Evolutionary conservation across 75 land plant species (phyloP).

Genomic region (Selaginella tamariscina): DNA sequence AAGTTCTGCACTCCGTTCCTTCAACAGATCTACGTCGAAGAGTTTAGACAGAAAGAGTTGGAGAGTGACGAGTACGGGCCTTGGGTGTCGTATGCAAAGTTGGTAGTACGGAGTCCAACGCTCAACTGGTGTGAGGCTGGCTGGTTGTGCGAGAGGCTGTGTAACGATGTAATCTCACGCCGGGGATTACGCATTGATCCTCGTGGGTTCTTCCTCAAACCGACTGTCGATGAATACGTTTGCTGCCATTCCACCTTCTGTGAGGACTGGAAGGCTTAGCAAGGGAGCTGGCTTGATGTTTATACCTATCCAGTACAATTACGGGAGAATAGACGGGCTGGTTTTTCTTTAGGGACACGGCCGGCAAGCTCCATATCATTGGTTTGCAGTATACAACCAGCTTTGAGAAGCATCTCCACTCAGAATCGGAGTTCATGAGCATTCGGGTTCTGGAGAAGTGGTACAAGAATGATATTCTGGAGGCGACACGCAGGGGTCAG

Average conservation of each 20-base stretch:
- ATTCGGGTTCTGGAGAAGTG: background rate
- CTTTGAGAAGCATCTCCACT: background rate
- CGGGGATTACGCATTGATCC: background rate
- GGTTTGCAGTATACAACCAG: background rate
- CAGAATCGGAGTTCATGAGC: constrained; percentile 1
- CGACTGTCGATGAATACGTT: background rate
- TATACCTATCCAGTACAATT: too few species aligned
- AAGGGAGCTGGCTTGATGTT: background rate
- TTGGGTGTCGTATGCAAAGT: background rate
- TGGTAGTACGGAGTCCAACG: background rate
- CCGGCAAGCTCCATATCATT: background rate
- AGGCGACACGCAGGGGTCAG: background rate
- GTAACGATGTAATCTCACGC: background rate
- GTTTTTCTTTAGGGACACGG: background rate
- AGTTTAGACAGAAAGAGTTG: background rate
- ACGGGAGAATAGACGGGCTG: background rate
- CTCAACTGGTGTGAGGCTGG: background rate
- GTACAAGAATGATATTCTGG: background rate
- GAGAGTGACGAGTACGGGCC: background rate
- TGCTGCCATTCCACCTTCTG: background rate
- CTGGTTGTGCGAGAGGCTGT: background rate
- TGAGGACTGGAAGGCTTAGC: background rate
- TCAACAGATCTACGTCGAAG: background rate
- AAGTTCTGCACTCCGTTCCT: background rate
- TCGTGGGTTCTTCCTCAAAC: background rate